Evolutionary conservation across 768 basidiomycete genomes (phyloP), one percentile per base, ranked within the genome.

Genomic region (Collybiopsis confluens): DNA sequence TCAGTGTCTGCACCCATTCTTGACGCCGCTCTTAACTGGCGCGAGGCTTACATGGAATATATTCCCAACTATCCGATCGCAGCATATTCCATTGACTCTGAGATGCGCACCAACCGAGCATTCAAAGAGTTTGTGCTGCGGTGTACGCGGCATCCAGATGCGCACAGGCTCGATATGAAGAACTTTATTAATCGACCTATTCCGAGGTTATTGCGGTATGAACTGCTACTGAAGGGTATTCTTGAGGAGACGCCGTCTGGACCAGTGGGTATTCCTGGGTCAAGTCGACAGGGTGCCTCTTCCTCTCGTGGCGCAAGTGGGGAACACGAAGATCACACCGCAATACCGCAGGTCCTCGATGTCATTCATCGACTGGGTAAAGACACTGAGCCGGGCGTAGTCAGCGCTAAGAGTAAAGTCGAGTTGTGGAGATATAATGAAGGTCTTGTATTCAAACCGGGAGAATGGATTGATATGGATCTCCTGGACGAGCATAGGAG

Each of bases 161-260:
- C 92, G 1, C 84, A 89, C 61, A 83, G 87, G 45, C 74, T 92
- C 18, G 93, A 94, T 64, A 88, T 99, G 82, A 93, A 95, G 65
- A 87, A 79, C 60, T 99, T 98, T 70, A 88, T 95, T 62, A 86
- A 91, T 62, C 83, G 93, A 30, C 92, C 95, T 2, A 94, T 96
- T 58, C 90, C 92, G 56, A 85, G 95, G 42, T 71, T 96, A 33
- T 74, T 94, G 42, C 88, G 95, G 45, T 97, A 98, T 65, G 86
- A 90, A 58, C 76, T 98, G 1, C 74, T 98, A 20, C 70, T 98
- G 56, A 88, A 87, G 58, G 77, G 80, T 28, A 88, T 98, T 57
- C 70, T 87, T 56, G 88, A 93, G 18, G 85, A 86, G 59, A 84
- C 91, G 0, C 80, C 84, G 2, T 21, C 21, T 21, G 47, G 47